These are phyloP conservation scores for Fusarium torreyae DNA, from an alignment of 2,329 filamentous ascomycete genomes.

Conservation along the genomic window DNA sequence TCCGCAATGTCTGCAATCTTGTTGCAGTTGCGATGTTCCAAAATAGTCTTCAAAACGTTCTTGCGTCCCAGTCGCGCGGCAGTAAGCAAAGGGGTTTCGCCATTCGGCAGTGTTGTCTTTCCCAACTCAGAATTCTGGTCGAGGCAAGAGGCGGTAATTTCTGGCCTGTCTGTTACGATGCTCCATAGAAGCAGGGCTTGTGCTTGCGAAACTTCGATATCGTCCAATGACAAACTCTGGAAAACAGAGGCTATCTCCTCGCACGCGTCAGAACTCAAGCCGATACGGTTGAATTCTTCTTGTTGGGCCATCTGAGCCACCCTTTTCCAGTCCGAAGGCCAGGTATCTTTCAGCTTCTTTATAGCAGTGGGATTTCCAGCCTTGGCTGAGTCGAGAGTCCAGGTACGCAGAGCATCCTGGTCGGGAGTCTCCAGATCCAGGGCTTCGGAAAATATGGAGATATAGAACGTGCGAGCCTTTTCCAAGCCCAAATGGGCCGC, in stretches of 20 bases:
- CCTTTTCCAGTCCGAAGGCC: neutral
- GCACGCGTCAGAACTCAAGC: neutral
- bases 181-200: neutral
- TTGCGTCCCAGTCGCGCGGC: conserved; percentile 2
- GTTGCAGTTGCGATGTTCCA: neutral
- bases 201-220: neutral
- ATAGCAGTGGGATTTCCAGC: neutral
- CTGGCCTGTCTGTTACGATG: neutral
- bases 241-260: neutral
- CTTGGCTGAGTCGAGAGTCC: neutral
- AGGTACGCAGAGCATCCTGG: neutral
- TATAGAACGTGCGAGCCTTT: neutral
- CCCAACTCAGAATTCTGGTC: neutral
- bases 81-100: neutral
- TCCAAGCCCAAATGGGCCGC: conserved; percentile 1
- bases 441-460: neutral
- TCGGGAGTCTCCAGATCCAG: neutral
- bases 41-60: neutral
- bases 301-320: neutral
- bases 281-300: neutral
- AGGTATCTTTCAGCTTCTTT: neutral
- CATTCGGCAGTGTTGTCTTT: neutral
- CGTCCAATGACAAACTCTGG: neutral
- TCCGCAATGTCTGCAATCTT: neutral
- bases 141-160: neutral